Percentiles rank a stretch among this genome's conserved stretches.
phyloP scores from a whole-genome alignment of 495 filamentous ascomycete species.

The Lasiosphaeria hispida region DNA sequence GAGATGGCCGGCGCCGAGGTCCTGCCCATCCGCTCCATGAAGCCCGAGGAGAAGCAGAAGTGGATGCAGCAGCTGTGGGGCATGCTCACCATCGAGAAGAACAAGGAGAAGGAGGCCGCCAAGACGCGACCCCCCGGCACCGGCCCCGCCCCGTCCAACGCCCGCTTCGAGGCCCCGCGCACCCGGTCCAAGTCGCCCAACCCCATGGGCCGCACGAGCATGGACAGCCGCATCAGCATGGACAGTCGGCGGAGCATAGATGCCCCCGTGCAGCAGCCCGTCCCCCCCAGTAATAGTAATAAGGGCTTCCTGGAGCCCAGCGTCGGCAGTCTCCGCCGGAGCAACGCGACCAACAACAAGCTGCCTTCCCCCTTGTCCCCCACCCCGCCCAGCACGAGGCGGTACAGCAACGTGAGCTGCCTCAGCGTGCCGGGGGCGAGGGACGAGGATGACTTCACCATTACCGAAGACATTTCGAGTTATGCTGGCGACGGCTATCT shows the following conservation, averaged over 20 bases:
- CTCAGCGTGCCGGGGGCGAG: conserved; percentile 13
- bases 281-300: not conserved
- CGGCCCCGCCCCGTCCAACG: conserved; percentile 6
- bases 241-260: not conserved
- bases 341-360: conserved; percentile 19
- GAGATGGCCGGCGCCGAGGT: conserved; percentile 39
- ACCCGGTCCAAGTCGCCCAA: conserved; percentile 18
- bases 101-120: conserved; percentile 14
- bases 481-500: conserved; percentile 4
- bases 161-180: conserved; percentile 26
- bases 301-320: not conserved
- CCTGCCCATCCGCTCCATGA: conserved; percentile 33
- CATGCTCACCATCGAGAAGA: conserved; percentile 22
- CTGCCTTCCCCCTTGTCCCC: not conserved
- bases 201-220: not conserved
- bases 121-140: conserved; percentile 1
- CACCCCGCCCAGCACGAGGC: not conserved
- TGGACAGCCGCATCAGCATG: not conserved
- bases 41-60: conserved; percentile 33
- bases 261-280: not conserved
- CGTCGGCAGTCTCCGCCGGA: conserved; percentile 17
- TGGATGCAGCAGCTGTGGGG: conserved; percentile 32
- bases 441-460: conserved; percentile 4
- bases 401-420: conserved; percentile 15
- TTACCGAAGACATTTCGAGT: not conserved